phyloP scores from a whole-genome alignment of 169 alveolate species.

The Babesia bovis region DNA sequence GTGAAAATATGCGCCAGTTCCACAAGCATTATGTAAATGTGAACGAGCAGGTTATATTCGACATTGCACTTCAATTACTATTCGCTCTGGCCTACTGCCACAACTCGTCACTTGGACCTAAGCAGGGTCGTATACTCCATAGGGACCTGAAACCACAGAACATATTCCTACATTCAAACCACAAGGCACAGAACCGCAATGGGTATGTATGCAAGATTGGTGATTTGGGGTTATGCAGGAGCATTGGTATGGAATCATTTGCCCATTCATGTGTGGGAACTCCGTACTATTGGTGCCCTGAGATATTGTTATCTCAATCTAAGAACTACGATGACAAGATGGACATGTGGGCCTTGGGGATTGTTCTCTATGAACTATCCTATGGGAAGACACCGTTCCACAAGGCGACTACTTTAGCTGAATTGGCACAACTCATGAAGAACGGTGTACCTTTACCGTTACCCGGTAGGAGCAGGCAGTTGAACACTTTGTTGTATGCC shows the following conservation, averaged over 20 bases:
- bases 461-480: constrained; percentile 57
- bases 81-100: constrained; percentile 94
- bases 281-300: constrained; percentile 98
- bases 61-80: constrained; percentile 89
- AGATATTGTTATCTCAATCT: constrained; percentile 84
- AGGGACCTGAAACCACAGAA: constrained; percentile 96
- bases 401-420: constrained; percentile 80
- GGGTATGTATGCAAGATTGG: constrained; percentile 88
- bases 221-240: constrained; percentile 95
- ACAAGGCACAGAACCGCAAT: constrained; percentile 50
- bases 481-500: constrained; percentile 64
- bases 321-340: constrained; percentile 92
- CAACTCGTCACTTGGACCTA: constrained; percentile 74
- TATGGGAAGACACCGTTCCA: constrained; percentile 93
- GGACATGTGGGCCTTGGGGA: constrained; percentile 93
- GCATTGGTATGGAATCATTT: constrained; percentile 87
- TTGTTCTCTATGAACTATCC: constrained; percentile 90
- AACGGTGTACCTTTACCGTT: constrained; percentile 78
- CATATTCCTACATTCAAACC: constrained; percentile 86
- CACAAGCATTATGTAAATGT: constrained; percentile 85
- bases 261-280: constrained; percentile 95
- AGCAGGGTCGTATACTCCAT: constrained; percentile 89
- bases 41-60: constrained; percentile 92
- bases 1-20: constrained; percentile 87
- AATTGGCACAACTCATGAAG: constrained; percentile 71